These are phyloP conservation scores for Mycosarcoma mackinlayi DNA, from an alignment of 1,284 basidiomycete genomes.

Conservation along the genomic window DNA sequence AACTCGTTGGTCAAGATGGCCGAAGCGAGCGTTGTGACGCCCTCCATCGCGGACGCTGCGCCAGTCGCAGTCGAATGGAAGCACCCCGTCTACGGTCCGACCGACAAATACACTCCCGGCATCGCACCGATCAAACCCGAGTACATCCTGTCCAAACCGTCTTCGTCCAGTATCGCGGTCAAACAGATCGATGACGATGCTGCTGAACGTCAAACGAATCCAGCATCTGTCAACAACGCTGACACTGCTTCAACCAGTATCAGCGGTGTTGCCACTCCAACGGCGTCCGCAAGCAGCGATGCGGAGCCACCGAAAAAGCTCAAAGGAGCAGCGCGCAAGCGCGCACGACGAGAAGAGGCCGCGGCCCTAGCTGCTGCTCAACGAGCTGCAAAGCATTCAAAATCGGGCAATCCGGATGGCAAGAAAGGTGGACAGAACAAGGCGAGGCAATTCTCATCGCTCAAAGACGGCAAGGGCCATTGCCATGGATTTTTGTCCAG, in stretches of 20 bases:
- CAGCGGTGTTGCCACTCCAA: too few relatives aligned
- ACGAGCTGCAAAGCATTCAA: slow-evolving; percentile 27
- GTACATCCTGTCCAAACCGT: slow-evolving; percentile 39
- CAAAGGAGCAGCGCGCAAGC: slow-evolving; percentile 48
- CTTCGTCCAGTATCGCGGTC: neutral
- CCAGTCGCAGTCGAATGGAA: slow-evolving; percentile 28
- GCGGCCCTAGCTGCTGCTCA: slow-evolving; percentile 27
- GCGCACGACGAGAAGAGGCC: slow-evolving; percentile 39
- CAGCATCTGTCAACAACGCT: slow-evolving; percentile 3
- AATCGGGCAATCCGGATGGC: neutral
- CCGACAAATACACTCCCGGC: slow-evolving; percentile 49
- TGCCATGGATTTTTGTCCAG: slow-evolving; percentile 33
- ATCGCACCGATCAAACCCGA: slow-evolving; percentile 51
- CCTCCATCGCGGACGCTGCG: neutral
- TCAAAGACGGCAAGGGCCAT: slow-evolving; percentile 33
- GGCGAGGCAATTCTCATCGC: slow-evolving; percentile 22
- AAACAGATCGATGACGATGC: slow-evolving; percentile 34
- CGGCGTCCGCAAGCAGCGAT: neutral
- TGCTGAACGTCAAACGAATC: slow-evolving; percentile 29
- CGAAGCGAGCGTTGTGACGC: neutral
- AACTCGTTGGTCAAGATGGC: slow-evolving; percentile 7
- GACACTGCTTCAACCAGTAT: neutral
- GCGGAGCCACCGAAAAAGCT: slow-evolving; percentile 34
- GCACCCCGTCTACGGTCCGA: slow-evolving; percentile 39
- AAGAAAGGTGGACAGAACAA: slow-evolving; percentile 58